Conservation (phyloP, 352 stramenopile species). For the Saprolegnia diclina region DNA sequence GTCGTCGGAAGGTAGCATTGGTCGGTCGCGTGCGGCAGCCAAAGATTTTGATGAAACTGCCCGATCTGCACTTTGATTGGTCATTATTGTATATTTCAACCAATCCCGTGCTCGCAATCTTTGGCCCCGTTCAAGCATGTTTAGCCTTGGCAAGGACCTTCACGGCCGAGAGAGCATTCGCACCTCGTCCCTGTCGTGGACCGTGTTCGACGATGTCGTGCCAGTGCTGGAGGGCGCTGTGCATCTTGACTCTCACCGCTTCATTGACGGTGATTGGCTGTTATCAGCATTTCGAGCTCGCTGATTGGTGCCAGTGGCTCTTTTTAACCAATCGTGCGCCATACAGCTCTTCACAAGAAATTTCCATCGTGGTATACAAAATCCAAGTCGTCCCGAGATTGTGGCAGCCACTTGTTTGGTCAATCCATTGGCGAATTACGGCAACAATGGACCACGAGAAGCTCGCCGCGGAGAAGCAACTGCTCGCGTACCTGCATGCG, state of each 20-base stretch:
- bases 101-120: not conserved
- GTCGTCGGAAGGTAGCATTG: slow-evolving; percentile 11
- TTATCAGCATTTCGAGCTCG: no score
- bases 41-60: not conserved
- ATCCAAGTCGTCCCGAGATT: slow-evolving; percentile 4
- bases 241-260: not conserved
- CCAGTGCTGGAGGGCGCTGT: not conserved
- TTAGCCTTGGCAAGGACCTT: no score
- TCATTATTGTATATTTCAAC: not conserved
- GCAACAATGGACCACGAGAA: slow-evolving; percentile 35
- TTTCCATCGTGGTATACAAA: slow-evolving; percentile 1
- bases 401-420: slow-evolving; percentile 21
- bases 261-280: no score
- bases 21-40: not conserved
- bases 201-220: not conserved
- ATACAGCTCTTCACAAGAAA: not conserved
- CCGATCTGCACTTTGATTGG: not conserved
- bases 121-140: no score
- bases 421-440: slow-evolving; percentile 14
- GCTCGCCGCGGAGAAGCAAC: slow-evolving; percentile 55
- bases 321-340: slow-evolving; percentile 10
- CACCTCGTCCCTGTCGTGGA: no score
- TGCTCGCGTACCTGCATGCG: slow-evolving; percentile 53
- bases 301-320: not conserved
- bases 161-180: no score